phyloP scores from a whole-genome alignment of 805 yeast genomes.

The Monosporozyma aerobia region DNA sequence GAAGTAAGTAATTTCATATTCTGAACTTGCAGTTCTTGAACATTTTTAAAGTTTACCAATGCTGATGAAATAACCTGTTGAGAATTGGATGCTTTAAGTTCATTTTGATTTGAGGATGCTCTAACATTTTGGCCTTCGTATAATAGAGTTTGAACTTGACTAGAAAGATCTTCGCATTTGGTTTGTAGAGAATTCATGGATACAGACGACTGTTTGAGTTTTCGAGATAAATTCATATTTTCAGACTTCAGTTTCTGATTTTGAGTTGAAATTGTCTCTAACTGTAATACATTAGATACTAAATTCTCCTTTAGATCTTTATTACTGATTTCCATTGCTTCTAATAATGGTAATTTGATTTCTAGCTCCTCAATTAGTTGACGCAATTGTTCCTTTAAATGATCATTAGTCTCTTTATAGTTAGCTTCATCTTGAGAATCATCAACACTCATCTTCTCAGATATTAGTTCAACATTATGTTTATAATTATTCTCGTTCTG shows the following conservation, averaged over 20 bases:
- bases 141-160: conserved; percentile 69
- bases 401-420: background rate
- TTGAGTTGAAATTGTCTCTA: conserved; percentile 35
- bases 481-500: background rate
- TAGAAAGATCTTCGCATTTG: conserved; percentile 64
- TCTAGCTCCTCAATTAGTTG: conserved; percentile 68
- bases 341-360: conserved; percentile 64
- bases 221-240: conserved; percentile 13
- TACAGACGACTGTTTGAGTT: conserved; percentile 27
- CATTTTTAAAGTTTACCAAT: conserved; percentile 57
- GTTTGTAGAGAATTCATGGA: conserved; percentile 38
- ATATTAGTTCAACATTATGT: background rate
- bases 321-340: conserved; percentile 55
- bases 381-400: conserved; percentile 62
- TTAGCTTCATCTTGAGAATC: background rate
- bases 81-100: conserved; percentile 34
- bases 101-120: conserved; percentile 35
- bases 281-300: background rate
- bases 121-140: conserved; percentile 25
- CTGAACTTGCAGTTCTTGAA: conserved; percentile 60
- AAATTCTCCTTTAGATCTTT: conserved; percentile 36
- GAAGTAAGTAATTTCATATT: conserved; percentile 64
- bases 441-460: background rate
- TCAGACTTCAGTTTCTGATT: conserved; percentile 31
- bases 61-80: conserved; percentile 64